Evolutionary conservation across 164 flowering plant species (phyloP).

Genomic region (Annona cherimola): DNA sequence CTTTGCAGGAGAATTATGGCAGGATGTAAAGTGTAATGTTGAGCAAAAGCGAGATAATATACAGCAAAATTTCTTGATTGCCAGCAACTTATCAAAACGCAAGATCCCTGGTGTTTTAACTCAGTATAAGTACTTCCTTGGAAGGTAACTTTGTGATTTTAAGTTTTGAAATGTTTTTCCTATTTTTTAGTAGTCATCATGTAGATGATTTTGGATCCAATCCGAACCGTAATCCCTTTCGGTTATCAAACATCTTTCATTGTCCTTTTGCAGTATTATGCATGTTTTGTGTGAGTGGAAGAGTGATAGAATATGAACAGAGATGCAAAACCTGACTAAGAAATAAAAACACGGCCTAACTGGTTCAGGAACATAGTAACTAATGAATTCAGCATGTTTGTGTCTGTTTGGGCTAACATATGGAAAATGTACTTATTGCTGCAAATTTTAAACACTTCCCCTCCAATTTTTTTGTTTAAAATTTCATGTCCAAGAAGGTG

Average conservation of each 20-base stretch:
- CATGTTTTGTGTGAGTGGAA: too few relatives aligned
- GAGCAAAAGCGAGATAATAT: conserved; percentile 51
- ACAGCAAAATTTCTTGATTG: conserved; percentile 39
- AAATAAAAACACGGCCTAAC: too few relatives aligned
- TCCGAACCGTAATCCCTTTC: too few relatives aligned
- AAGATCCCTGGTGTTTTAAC: conserved; percentile 47
- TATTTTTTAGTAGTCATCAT: too few relatives aligned
- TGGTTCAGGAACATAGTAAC: too few relatives aligned
- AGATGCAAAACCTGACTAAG: too few relatives aligned
- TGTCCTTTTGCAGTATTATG: background rate
- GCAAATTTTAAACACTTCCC: background rate
- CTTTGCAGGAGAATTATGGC: conserved; percentile 82
- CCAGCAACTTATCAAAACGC: conserved; percentile 69
- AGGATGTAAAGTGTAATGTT: conserved; percentile 53
- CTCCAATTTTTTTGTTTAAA: background rate
- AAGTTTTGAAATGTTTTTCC: background rate
- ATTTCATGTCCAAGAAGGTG: background rate
- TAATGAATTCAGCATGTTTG: too few relatives aligned
- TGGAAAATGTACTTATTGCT: background rate
- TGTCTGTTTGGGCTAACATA: too few relatives aligned
- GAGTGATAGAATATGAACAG: too few relatives aligned
- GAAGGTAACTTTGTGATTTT: conserved; percentile 49
- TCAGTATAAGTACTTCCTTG: conserved; percentile 80
- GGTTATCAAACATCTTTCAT: background rate
- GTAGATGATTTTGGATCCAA: too few relatives aligned